Evolutionary conservation across 768 basidiomycete genomes (phyloP), one percentile per base, ranked within the genome.

Genomic region (Pholiota microspora): DNA sequence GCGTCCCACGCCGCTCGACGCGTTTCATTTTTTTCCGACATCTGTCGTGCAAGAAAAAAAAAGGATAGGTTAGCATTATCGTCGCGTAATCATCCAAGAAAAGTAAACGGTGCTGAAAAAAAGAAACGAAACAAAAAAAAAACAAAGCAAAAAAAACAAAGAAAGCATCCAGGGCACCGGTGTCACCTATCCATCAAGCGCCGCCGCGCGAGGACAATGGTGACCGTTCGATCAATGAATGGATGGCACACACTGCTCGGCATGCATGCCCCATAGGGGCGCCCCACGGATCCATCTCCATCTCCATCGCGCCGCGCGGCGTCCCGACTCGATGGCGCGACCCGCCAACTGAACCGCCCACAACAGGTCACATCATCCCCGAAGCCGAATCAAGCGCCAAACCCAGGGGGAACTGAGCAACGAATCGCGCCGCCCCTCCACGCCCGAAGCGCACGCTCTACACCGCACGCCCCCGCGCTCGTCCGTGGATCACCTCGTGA

Each of bases 21-120:
- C 89, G 82, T 70, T 91, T 91, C 88, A 90, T 89, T 69, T 91
- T 90, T 69, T 92, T 92, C 49, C 89, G 81, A 69, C 89, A 90
- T 46, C 85, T 86, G 56, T 6, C 1, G 49, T 36, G 49, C 40
- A 36, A 25, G 25, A 21, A 49, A 31, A 1, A 51, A 23, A 24
- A 35, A 49, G 23, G 27, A 42, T 8, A n/a, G 12, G 24, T 38
- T 13, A 24, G 23, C 25, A 24, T 27, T 23, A 36, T 36, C 18
- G 18, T 27, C 18, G 23, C 46, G 23, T 29, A 34, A 25, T 31
- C 9, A 16, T n/a, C n/a, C 24, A 29, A n/a, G 28, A 36, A 36
- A 36, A 15, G 10, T 10, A 16, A 21, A 16, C 18, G 23, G 40
- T 6, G 2, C 40, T 21, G 23, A 10, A 23, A 23, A 9, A 42